Evolutionary conservation across 1,284 basidiomycete genomes (phyloP), one percentile per base, ranked within the genome.

Genomic region (Nidula niveotomentosa): DNA sequence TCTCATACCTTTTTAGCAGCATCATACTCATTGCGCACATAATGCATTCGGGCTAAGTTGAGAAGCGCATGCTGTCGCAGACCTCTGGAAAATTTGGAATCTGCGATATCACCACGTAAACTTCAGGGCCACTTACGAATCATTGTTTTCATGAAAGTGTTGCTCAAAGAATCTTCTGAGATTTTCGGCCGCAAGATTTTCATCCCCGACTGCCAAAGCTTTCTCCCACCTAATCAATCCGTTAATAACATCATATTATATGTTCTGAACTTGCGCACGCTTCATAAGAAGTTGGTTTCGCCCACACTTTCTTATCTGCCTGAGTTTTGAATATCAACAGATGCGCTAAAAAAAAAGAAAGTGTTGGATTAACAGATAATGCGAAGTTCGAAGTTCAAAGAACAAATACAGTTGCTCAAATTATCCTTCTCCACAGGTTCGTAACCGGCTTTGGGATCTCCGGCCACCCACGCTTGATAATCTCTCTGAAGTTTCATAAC

Each of bases 131-230:
- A 66, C 90, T 61, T 58, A 91, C 88, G 90, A 91, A 66, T 93
- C 90, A 58, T 83, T 86, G 17, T 76, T 79, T 51, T 88, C 84
- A 60, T 91, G 86, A 62, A 93, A 93, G 61, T 83, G 85, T 59
- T 93, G 90, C 63, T 93, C 90, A 59, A 93, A 93, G 66, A 90
- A 93, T 50, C 82, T 73, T 41, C 90, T 79, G 43, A 93, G 67
- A 59, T 83, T 86, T 60, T 92, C 90, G 3, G 81, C 76, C 0
- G 89, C 88, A 8, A 80, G 62, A 45, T 81, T 83, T 55, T 84
- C 85, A 65, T 93, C 89, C 0, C 88, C 88, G 6, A 80, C 79
- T 9, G 79, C 75, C 34, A 78, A 64, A 10, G 79, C 82, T 56
- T 80, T 81, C 62, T 90, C 83, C 76, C 83, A 91, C 1, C 90